Evolutionary conservation across 768 basidiomycete genomes (phyloP).

Genomic region (Lactarius sp.): DNA sequence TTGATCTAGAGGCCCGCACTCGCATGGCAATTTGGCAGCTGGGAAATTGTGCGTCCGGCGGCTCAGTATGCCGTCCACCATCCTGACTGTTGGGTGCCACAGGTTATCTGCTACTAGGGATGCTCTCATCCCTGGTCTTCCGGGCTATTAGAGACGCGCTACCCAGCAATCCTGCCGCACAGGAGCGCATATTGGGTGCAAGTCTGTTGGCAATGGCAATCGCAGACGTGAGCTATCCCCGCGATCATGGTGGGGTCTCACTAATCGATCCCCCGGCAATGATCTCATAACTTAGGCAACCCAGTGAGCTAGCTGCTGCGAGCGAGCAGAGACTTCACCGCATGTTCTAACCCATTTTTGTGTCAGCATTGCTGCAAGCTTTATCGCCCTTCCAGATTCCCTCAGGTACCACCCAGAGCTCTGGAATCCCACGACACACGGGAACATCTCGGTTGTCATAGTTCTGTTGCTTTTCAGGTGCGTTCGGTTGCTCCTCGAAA

Average conservation of each 20-base stretch:
- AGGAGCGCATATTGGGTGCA: slow-evolving; percentile 65
- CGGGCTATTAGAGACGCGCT: slow-evolving; percentile 61
- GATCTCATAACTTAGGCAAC: slow-evolving; percentile 39
- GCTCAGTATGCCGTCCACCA: neutral
- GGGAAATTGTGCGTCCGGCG: slow-evolving; percentile 48
- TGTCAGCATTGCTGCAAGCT: slow-evolving; percentile 52
- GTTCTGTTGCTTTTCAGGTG: slow-evolving; percentile 57
- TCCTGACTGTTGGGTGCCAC: neutral
- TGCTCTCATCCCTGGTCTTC: slow-evolving; percentile 62
- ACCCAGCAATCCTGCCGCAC: slow-evolving; percentile 49
- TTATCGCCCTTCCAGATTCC: slow-evolving; percentile 52
- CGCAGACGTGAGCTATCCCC: slow-evolving; percentile 54
- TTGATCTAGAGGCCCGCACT: slow-evolving; percentile 44
- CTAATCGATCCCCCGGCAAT: neutral
- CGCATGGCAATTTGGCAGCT: slow-evolving; percentile 65
- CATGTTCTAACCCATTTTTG: neutral
- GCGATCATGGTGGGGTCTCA: slow-evolving; percentile 5
- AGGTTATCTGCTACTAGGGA: slow-evolving; percentile 62
- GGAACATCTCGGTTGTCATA: slow-evolving; percentile 63
- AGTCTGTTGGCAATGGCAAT: slow-evolving; percentile 57
- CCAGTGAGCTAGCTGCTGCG: slow-evolving; percentile 40
- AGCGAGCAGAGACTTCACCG: neutral
- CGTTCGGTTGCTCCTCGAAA: slow-evolving; percentile 4
- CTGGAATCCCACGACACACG: slow-evolving; percentile 75
- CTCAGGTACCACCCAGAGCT: slow-evolving; percentile 44